Evolutionary conservation across 2,329 filamentous ascomycete genomes (phyloP).

Genomic region (Shiraia sp.): DNA sequence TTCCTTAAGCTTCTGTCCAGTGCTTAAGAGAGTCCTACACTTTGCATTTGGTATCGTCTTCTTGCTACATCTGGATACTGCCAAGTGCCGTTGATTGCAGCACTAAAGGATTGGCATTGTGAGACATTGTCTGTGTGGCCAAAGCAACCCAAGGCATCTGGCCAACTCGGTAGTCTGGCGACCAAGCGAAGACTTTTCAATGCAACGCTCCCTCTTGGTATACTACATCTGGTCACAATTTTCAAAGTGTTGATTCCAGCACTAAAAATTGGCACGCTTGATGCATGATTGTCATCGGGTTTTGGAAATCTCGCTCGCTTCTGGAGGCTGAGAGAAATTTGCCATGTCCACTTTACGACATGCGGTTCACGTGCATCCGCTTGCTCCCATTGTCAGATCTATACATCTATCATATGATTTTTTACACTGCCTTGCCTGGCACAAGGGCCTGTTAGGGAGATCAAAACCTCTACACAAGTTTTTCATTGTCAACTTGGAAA

Average conservation of each 20-base stretch:
- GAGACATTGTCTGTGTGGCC: slow-evolving; percentile 8
- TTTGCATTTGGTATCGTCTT: not conserved
- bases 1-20: slow-evolving; percentile 1
- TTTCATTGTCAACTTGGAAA: too few relatives aligned
- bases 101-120: slow-evolving; percentile 16
- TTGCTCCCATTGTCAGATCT: too few relatives aligned
- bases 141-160: slow-evolving; percentile 1
- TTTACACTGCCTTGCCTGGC: too few relatives aligned
- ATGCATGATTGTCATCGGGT: not conserved
- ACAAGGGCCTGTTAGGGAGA: too few relatives aligned
- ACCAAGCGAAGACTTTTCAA: slow-evolving; percentile 2
- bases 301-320: not conserved
- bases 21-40: slow-evolving; percentile 4
- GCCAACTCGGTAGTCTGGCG: not conserved
- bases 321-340: too few relatives aligned
- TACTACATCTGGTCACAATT: slow-evolving; percentile 2
- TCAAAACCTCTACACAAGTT: too few relatives aligned
- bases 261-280: slow-evolving; percentile 11
- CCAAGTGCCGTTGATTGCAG: slow-evolving; percentile 8
- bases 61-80: slow-evolving; percentile 10
- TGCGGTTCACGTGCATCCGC: too few relatives aligned
- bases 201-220: slow-evolving; percentile 2
- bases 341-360: too few relatives aligned
- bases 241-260: slow-evolving; percentile 6
- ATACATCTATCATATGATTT: too few relatives aligned